Percentiles rank a stretch among this genome's conserved stretches.
Evolutionary conservation across 805 yeast genomes (phyloP).

Genomic region (Peterozyma xylosa): DNA sequence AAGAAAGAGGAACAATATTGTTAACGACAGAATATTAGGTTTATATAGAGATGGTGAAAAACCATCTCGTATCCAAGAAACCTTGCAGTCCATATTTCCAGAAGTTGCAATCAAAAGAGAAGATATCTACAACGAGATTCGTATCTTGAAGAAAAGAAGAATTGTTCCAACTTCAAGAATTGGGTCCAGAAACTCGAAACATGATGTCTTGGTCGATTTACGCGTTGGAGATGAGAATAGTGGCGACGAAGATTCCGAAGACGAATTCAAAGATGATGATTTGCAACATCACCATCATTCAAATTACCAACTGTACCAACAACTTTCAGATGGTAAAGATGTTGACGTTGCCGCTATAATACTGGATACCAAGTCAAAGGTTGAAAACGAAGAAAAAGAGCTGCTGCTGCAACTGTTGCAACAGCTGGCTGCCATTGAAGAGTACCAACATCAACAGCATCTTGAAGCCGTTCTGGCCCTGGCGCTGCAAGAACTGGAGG

Average conservation of each 20-base stretch:
- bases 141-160: conserved; percentile 45
- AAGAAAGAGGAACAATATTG: conserved; percentile 44
- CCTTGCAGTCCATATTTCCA: conserved; percentile 42
- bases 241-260: too few species aligned
- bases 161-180: conserved; percentile 17
- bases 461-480: conserved; percentile 8
- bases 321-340: conserved; percentile 7
- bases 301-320: conserved; percentile 5
- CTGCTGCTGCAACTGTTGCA: conserved; percentile 3
- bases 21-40: conserved; percentile 42
- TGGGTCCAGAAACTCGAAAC: conserved; percentile 7
- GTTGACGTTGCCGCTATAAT: conserved; percentile 10
- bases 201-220: conserved; percentile 8
- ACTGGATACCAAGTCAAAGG: conserved; percentile 8
- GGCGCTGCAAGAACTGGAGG: background rate
- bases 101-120: conserved; percentile 48
- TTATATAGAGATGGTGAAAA: conserved; percentile 48
- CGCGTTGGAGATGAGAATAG: too few species aligned
- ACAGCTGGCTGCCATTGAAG: conserved; percentile 1
- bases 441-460: conserved; percentile 6
- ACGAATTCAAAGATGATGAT: conserved; percentile 5
- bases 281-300: conserved; percentile 6
- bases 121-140: conserved; percentile 49
- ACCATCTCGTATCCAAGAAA: conserved; percentile 46
- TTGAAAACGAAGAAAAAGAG: conserved; percentile 6